phyloP scores from a whole-genome alignment of 2,329 filamentous ascomycete species.

The Colletotrichum salicis region DNA sequence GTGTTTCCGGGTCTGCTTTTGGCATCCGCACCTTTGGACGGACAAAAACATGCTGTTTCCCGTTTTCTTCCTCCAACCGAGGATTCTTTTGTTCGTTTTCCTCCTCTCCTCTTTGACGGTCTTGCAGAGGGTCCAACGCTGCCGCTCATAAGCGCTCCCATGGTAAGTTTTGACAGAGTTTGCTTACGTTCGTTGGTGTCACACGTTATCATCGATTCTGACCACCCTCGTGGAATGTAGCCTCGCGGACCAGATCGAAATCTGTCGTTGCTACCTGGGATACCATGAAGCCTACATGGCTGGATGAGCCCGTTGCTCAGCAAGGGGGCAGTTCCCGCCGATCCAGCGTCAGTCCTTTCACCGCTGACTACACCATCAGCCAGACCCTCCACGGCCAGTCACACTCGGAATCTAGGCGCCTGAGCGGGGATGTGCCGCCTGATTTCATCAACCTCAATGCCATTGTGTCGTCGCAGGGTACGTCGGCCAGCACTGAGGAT shows the following conservation, averaged over 20 bases:
- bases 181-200: neutral
- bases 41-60: conserved; percentile 13
- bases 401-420: conserved; percentile 4
- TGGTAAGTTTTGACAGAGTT: conserved; percentile 2
- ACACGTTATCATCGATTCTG: neutral
- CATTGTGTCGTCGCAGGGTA: conserved; percentile 16
- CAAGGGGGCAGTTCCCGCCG: conserved; percentile 12
- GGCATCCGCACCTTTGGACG: neutral
- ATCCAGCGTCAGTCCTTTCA: conserved; percentile 27
- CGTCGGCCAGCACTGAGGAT: conserved; percentile 10
- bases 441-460: conserved; percentile 19
- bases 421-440: conserved; percentile 22
- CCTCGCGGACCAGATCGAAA: conserved; percentile 14
- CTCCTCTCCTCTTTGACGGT: neutral
- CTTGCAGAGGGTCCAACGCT: neutral
- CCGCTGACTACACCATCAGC: conserved; percentile 31
- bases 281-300: conserved; percentile 31
- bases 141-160: conserved; percentile 3
- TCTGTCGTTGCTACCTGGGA: neutral
- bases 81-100: neutral
- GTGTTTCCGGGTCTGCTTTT: conserved; percentile 15
- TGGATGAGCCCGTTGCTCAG: conserved; percentile 17
- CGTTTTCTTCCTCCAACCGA: neutral
- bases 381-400: conserved; percentile 29
- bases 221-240: neutral